Percentiles rank a stretch among this genome's conserved stretches.
Conservation (phyloP, 352 stramenopile species). For the Aphanomyces euteiches region DNA sequence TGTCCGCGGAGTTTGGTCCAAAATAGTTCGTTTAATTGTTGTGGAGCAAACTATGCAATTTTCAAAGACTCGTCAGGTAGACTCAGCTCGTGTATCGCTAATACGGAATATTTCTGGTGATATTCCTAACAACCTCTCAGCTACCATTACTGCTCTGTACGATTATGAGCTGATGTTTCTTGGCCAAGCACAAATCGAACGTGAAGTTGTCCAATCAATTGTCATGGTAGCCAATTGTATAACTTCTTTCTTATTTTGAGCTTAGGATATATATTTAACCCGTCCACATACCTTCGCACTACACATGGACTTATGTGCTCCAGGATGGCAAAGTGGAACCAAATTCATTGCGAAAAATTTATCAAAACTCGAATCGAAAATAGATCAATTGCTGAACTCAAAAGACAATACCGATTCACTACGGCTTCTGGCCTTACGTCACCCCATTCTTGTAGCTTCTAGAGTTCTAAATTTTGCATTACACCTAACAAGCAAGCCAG, state of each 20-base stretch:
- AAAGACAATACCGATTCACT: conserved; percentile 12
- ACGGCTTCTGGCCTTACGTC: conserved; percentile 1
- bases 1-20: conserved; percentile 6
- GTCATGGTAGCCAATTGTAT: conserved; percentile 3
- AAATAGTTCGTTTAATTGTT: conserved; percentile 13
- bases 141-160: conserved; percentile 7
- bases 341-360: background rate
- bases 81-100: background rate
- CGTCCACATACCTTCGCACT: conserved; percentile 13
- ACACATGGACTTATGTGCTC: conserved; percentile 11
- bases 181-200: background rate
- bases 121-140: background rate
- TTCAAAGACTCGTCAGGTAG: background rate
- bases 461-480: conserved; percentile 1
- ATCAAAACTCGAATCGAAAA: background rate
- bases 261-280: conserved; percentile 20
- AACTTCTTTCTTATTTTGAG: background rate
- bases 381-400: conserved; percentile 1
- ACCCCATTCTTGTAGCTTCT: conserved; percentile 14
- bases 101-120: conserved; percentile 10
- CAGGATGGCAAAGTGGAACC: conserved; percentile 5
- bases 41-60: background rate
- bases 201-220: conserved; percentile 14
- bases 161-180: background rate
- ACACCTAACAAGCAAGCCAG: background rate